Percentiles rank a stretch among this genome's conserved stretches.
These are phyloP conservation scores for Starmerella vaccinii DNA, from an alignment of 805 yeast genomes.

Conservation along the genomic window DNA sequence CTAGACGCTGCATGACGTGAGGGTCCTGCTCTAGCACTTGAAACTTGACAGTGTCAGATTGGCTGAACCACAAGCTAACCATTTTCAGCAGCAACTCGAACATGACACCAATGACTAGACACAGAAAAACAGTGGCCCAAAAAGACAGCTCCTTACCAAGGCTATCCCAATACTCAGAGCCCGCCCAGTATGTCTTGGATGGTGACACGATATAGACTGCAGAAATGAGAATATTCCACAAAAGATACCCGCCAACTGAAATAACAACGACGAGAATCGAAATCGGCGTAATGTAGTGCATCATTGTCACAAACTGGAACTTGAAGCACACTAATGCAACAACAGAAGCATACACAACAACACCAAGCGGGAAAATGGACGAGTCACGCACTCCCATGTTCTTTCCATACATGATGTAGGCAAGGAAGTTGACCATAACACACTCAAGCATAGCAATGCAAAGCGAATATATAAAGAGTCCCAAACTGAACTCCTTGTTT, in stretches of 20 bases:
- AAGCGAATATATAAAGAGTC: slow-evolving; percentile 69
- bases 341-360: slow-evolving; percentile 60
- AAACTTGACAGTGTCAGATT: slow-evolving; percentile 71
- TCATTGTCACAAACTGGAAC: slow-evolving; percentile 69
- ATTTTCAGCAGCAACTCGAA: slow-evolving; percentile 58
- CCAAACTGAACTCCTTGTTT: slow-evolving; percentile 62
- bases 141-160: slow-evolving; percentile 76
- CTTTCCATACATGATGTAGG: slow-evolving; percentile 62
- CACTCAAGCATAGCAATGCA: slow-evolving; percentile 63
- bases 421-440: slow-evolving; percentile 55
- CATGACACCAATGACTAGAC: slow-evolving; percentile 48
- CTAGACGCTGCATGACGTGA: slow-evolving; percentile 57
- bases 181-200: slow-evolving; percentile 58
- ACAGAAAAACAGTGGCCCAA: slow-evolving; percentile 67
- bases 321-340: slow-evolving; percentile 67
- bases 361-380: slow-evolving; percentile 73
- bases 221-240: slow-evolving; percentile 75
- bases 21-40: slow-evolving; percentile 64
- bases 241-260: slow-evolving; percentile 73
- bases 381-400: slow-evolving; percentile 53
- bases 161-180: slow-evolving; percentile 52
- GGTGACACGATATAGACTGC: slow-evolving; percentile 47
- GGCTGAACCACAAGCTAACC: slow-evolving; percentile 44
- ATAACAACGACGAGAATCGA: slow-evolving; percentile 55
- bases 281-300: slow-evolving; percentile 50